These are phyloP conservation scores for Yamagishiella unicocca DNA, from an alignment of 139 green algal species.

Conservation along the genomic window DNA sequence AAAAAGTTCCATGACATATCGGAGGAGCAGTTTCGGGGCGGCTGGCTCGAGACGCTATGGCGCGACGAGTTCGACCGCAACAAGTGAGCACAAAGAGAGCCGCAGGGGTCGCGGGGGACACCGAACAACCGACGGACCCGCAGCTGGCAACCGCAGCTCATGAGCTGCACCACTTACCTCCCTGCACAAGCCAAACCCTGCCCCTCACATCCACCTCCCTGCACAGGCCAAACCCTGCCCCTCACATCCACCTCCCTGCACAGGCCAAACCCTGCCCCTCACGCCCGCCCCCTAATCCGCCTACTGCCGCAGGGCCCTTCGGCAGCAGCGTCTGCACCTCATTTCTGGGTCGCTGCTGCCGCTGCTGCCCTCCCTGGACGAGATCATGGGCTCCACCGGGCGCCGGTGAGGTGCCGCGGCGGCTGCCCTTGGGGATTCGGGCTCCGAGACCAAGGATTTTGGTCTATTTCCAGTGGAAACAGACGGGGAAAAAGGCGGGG, in stretches of 20 bases:
- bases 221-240: neutral
- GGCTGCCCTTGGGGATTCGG: neutral
- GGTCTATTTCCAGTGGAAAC: neutral
- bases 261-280: neutral
- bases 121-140: neutral
- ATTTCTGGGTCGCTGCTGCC: constrained; percentile 61
- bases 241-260: neutral
- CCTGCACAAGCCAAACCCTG: neutral
- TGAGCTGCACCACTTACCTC: neutral
- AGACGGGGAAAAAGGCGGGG: neutral
- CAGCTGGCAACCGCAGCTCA: neutral
- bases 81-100: neutral
- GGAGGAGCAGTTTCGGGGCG: neutral
- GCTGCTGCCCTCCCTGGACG: constrained; percentile 55
- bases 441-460: neutral
- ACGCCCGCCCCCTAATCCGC: neutral
- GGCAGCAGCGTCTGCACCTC: constrained; percentile 50
- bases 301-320: neutral
- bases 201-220: neutral
- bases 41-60: neutral
- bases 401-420: neutral
- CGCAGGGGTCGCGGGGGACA: neutral
- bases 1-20: neutral
- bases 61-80: neutral
- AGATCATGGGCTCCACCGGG: neutral